Evolutionary conservation across 2,329 filamentous ascomycete genomes (phyloP), one percentile per base, ranked within the genome.

Genomic region (Fusarium avenaceum): DNA sequence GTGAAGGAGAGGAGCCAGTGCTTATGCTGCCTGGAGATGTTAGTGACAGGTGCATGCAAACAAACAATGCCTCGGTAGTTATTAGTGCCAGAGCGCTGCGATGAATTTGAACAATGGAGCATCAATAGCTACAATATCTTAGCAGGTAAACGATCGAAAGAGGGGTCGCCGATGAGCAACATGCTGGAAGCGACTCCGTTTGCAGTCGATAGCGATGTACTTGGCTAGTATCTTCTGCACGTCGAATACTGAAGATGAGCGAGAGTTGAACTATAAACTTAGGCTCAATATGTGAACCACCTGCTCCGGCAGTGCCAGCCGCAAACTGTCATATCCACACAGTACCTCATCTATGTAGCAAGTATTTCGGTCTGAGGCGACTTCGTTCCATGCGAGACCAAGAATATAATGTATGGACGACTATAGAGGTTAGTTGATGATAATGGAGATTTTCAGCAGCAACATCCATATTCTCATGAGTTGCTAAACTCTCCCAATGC

Each of bases 61-160:
- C 20, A n/a, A 19, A 28, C n/a, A n/a, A 20, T 38, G 10, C 20
- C 19, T 28, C 35, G 35, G 9, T 38, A 8, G n/a, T 9, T 59
- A 60, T n/a, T 39, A 47, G 59, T 64, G 60, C 11, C 17, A 43
- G 32, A n/a, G 15, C 55, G 3, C 19, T 47, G 30, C 38, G 13
- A 10, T 22, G 4, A 17, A 32, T 35, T 9, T 2, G 15, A 28
- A 56, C 22, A 59, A 48, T 47, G 13, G 13, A 4, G 9, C 15
- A 43, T 17, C 45, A 46, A 49, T 38, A 53, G 14, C 9, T 3
- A 6, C 22, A 15, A 30, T 32, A 11, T 9, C 15, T 28, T 4
- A 6, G 9, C 19, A 35, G 26, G 20, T 14, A 14, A 15, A 14
- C 9, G 17, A 7, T 14, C 17, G 2, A 38, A 38, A 10, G 19